Evolutionary conservation across 2,329 filamentous ascomycete genomes (phyloP), one percentile per base, ranked within the genome.

Genomic region (Neospermospora avenae): DNA sequence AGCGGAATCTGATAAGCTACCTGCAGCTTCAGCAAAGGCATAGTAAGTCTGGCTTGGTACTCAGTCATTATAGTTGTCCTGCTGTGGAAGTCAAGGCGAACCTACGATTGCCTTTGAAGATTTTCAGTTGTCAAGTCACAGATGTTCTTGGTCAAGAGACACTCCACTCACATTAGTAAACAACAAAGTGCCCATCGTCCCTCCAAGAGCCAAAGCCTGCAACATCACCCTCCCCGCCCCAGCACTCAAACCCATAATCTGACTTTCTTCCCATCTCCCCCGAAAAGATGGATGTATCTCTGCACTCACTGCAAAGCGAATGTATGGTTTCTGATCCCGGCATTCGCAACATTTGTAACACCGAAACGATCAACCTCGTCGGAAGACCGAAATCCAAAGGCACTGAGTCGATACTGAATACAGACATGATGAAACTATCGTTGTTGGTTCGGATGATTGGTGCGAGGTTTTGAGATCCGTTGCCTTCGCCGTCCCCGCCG

Each of bases 271-370:
- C n/a, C 71, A 68, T 84, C 77, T 10, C 82, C 82, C 3, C 82
- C 81, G 64, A 84, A 85, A 11, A 76, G 68, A 63, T 77, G 72
- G 52, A 83, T 82, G 61, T 82, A 72, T 42, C 77, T 69, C 57
- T 81, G 76, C 2, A 84, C 77, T 83, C 83, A 86, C 63, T 83
- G 73, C 14, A 86, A 72, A 34, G 80, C 81, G 35, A 82, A 74
- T 4, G 79, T 75, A 65, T 84, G 82, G 61, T 85, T 81, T 57
- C 77, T 73, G 0, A 83, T 69, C 2, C 76, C 81, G 10, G 76
- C 77, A 66, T 84, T 84, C 2, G 77, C 71, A 8, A 73, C 73
- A 66, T 84, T 84, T 2, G 77, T 71, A 8, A 73, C 73, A 7
- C 77, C 80, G 58, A 76, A 72, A 10, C 18, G 65, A 13, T 77